Conservation (phyloP, 306 rosid genomes). For the Quercus parvula region DNA sequence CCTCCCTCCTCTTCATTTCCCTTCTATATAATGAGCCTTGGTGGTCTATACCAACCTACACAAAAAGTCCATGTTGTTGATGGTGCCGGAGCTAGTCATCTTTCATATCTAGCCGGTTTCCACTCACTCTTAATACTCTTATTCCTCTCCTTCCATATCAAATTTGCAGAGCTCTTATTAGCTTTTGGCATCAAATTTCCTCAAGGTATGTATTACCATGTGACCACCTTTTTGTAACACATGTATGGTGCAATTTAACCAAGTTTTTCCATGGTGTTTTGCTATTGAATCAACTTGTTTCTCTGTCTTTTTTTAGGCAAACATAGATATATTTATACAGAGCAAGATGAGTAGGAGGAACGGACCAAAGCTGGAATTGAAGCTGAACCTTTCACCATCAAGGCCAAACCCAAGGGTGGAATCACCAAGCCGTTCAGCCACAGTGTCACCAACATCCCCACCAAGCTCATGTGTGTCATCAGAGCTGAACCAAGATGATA, state of each 20-base stretch:
- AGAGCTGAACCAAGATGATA: slow-evolving; percentile 59
- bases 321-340: background rate
- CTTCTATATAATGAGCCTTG: slow-evolving; percentile 51
- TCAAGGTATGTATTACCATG: background rate
- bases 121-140: background rate
- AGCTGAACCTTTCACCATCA: slow-evolving; percentile 87
- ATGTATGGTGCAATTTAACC: background rate
- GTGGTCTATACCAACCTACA: slow-evolving; percentile 33
- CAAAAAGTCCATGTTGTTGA: slow-evolving; percentile 24
- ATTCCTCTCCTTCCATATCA: background rate
- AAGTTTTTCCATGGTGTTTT: background rate
- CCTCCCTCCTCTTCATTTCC: slow-evolving; percentile 26
- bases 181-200: background rate
- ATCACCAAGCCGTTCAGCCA: slow-evolving; percentile 58
- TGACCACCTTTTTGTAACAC: background rate
- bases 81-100: slow-evolving; percentile 19
- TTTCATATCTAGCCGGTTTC: slow-evolving; percentile 11
- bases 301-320: background rate
- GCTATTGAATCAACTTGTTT: background rate
- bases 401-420: slow-evolving; percentile 41
- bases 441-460: slow-evolving; percentile 70
- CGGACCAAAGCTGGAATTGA: slow-evolving; percentile 73
- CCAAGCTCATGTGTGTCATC: slow-evolving; percentile 79
- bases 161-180: background rate
- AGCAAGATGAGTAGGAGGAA: slow-evolving; percentile 64